Evolutionary conservation across 2,329 filamentous ascomycete species (phyloP).

Genomic region (Colletotrichum euphorbiae): DNA sequence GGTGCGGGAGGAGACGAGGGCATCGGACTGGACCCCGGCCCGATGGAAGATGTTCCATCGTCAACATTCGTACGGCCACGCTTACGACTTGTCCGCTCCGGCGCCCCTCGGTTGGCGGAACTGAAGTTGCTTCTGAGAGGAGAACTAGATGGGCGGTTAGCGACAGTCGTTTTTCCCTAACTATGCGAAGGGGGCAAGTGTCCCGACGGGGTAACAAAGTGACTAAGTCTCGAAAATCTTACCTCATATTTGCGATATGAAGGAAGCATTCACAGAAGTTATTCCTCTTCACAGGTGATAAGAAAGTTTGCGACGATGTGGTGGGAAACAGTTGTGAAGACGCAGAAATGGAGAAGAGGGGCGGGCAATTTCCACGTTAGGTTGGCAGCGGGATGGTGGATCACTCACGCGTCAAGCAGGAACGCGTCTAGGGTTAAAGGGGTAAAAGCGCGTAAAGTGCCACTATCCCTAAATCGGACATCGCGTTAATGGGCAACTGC

Average conservation of each 20-base stretch:
- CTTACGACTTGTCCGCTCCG: conserved; percentile 64
- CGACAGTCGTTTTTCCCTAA: conserved; percentile 10
- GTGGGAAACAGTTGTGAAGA: conserved; percentile 6
- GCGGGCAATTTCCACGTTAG: conserved; percentile 9
- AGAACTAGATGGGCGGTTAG: conserved; percentile 68
- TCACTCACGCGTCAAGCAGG: conserved; percentile 33
- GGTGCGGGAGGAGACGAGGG: conserved; percentile 75
- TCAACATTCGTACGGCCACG: conserved; percentile 64
- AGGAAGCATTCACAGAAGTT: neutral
- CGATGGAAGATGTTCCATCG: conserved; percentile 64
- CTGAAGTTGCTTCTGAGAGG: conserved; percentile 84
- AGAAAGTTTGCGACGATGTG: conserved; percentile 14
- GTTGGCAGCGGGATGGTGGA: conserved; percentile 32
- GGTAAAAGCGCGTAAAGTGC: conserved; percentile 58
- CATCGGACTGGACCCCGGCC: conserved; percentile 69
- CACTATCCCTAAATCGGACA: conserved; percentile 14
- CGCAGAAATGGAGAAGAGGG: conserved; percentile 29
- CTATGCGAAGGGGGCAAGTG: neutral
- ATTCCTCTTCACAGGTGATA: conserved; percentile 3
- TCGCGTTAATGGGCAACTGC: no score
- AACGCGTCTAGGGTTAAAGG: conserved; percentile 27
- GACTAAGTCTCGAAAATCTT: conserved; percentile 16
- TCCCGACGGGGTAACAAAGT: no score
- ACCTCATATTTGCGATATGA: conserved; percentile 48
- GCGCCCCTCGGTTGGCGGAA: conserved; percentile 82